Conservation (phyloP, 164 flowering plant genomes). For the Stephania yunnanensis region DNA sequence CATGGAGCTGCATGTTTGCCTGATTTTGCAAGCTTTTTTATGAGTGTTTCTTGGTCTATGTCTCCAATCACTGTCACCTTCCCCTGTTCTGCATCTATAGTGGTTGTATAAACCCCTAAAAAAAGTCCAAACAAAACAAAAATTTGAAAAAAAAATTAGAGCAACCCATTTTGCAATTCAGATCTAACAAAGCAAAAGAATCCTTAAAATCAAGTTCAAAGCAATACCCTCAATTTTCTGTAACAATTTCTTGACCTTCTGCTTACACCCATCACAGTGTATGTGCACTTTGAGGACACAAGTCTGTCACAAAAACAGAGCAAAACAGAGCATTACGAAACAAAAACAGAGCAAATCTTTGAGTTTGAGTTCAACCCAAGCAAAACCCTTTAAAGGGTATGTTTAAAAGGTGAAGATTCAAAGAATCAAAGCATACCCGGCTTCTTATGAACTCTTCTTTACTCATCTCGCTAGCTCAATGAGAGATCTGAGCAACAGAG, state of each 20-base stretch:
- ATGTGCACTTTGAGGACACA: conserved; percentile 85
- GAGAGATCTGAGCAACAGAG: conserved; percentile 14
- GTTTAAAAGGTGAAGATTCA: conserved; percentile 5
- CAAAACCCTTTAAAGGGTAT: neutral
- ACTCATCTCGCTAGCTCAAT: conserved; percentile 39
- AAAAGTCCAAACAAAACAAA: neutral
- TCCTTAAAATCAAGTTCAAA: neutral
- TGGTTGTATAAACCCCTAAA: conserved; percentile 68
- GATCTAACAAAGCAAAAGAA: neutral
- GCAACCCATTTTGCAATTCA: neutral
- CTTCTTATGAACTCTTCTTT: conserved; percentile 80
- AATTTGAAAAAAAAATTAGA: conserved; percentile 4
- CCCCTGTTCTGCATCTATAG: conserved; percentile 78
- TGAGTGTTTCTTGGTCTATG: conserved; percentile 60
- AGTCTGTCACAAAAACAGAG: conserved; percentile 46
- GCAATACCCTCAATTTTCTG: conserved; percentile 73
- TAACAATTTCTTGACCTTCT: conserved; percentile 78
- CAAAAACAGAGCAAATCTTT: neutral
- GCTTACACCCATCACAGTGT: conserved; percentile 86
- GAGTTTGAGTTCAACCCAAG: neutral
- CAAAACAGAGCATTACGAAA: neutral
- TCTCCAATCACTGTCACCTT: conserved; percentile 88
- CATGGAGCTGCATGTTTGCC: conserved; percentile 87
- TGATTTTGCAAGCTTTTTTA: conserved; percentile 72
- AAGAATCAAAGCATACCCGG: conserved; percentile 39